Evolutionary conservation across 2,329 filamentous ascomycete genomes (phyloP), one percentile per base, ranked within the genome.

Genomic region (Talaromyces verruculosus): DNA sequence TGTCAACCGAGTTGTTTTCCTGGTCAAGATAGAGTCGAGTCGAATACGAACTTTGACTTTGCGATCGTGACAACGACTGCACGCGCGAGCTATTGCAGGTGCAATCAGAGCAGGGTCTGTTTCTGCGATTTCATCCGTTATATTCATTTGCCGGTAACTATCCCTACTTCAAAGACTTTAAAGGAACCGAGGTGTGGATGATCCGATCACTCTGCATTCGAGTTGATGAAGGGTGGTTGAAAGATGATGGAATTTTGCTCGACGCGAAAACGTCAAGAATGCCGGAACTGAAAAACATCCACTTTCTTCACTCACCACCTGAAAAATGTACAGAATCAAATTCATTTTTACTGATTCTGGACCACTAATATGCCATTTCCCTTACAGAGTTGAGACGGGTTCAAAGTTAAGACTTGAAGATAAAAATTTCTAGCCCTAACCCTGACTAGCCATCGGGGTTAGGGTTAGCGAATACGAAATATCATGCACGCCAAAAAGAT

Each of bases 51-150:
- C 53, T 57, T 57, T 57, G 30, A 57, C 53, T 57, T 57, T 57
- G 53, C 53, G 53, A 57, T 57, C 53, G 17, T 57, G 53, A 28
- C 53, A 57, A 11, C 53, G 53, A 57, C 53, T 57, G 33, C 53
- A 57, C 17, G 53, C 53, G 15, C 53, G 53, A 57, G 53, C 53
- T 37, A 57, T 37, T 57, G 53, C 28, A 13, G 53, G 53, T 17
- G 53, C 19, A 37, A 57, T 57, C 13, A 37, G 19, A 57, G 53
- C 53, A 33, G 53, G 53, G 33, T 37, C 53, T 19, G 53, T 57
- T 57, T 57, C 53, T 33, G 30, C 25, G 8, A 57, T 19, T 37
- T 37, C 30, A 25, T 57, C 53, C 17, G 17, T 57, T 35, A 57
- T 57, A 57, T 57, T 57, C 53, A 57, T 57, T 57, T 57, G 53